Conservation (phyloP, 2,329 filamentous ascomycete genomes). For the Trichoderma guizhouense region DNA sequence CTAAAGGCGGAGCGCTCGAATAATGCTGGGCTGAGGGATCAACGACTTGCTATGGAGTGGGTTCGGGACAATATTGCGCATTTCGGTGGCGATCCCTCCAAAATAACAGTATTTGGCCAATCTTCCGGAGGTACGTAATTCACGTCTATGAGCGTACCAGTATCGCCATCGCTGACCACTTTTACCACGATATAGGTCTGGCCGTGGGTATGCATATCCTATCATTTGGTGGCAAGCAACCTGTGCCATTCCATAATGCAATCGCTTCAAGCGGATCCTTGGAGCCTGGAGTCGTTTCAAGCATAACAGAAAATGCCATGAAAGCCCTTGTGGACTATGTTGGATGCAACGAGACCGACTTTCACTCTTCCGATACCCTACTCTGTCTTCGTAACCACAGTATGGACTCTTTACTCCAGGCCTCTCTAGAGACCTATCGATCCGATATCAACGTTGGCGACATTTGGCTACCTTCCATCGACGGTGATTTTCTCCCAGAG, state of each 20-base stretch:
- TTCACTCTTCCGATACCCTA: conserved; percentile 44
- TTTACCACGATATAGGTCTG: conserved; percentile 29
- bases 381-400: conserved; percentile 44
- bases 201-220: conserved; percentile 47
- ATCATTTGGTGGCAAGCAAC: conserved; percentile 43
- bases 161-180: not conserved
- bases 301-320: conserved; percentile 48
- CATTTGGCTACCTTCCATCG: conserved; percentile 47
- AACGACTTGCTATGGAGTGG: conserved; percentile 45
- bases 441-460: conserved; percentile 47
- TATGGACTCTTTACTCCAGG: conserved; percentile 41
- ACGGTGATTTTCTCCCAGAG: conserved; percentile 40
- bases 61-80: conserved; percentile 42
- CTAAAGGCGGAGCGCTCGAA: conserved; percentile 23
- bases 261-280: conserved; percentile 43
- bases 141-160: not conserved
- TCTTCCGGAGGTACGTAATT: conserved; percentile 30
- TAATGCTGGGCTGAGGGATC: conserved; percentile 53
- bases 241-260: conserved; percentile 43
- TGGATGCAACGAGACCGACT: conserved; percentile 40
- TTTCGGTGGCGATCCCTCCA: conserved; percentile 48
- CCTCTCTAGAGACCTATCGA: conserved; percentile 41
- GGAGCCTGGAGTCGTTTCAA: conserved; percentile 48
- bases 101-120: conserved; percentile 37
- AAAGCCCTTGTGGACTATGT: conserved; percentile 38